Base-by-base conservation (phyloP, 169 alveolate genomes). In the Plasmodium knowlesi region DNA sequence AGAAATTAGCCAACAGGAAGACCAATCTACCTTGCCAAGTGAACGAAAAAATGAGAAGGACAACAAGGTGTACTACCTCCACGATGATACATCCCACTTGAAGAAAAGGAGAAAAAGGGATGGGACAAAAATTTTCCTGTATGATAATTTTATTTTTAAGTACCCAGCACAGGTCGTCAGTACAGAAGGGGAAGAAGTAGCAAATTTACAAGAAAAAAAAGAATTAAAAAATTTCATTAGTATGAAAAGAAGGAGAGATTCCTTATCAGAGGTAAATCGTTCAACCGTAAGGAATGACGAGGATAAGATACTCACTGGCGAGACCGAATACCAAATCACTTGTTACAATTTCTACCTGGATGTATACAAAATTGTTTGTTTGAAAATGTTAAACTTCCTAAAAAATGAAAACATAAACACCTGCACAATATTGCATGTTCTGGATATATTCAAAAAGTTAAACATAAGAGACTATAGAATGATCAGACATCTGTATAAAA, bases 381-480 rank as follows among this genome's bases (percentile, higher is more conserved):
- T 89, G 41, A 89, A 89, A 43, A 79, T 89, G 72, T 46, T 89
- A 50, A 57, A 67, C 57, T 37, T 2, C 3, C 19, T 89, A 61
- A 78, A 32, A 39, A 28, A 89, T 61, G 83, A 89, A 61, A 89
- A 25, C 12, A 34, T 89, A 50, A 34, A 76, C 8, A 39, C 61
- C 16, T 22, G 5, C 32, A 19, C 39, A 3, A 89, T 28, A 19
- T 61, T 89, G 12, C 82, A 89, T 39, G 37, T 89, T 9, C 37
- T 89, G n/a, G 80, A 82, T 9, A 89, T 89, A 10, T 89, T 79
- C 82, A 88, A 89, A 73, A 89, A 79, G 50, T 73, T 89, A 89
- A 89, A 89, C 71, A 57, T 89, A 61, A 54, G 94, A 50, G 94
- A 89, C 50, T 89, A 43, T 57, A 89, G 94, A 78, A 89, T 89